A percentile compares a stretch with the other conserved stretches of the same genome.
phyloP scores from a whole-genome alignment of 176 grass and related monocot species.

The Carex pumila region DNA sequence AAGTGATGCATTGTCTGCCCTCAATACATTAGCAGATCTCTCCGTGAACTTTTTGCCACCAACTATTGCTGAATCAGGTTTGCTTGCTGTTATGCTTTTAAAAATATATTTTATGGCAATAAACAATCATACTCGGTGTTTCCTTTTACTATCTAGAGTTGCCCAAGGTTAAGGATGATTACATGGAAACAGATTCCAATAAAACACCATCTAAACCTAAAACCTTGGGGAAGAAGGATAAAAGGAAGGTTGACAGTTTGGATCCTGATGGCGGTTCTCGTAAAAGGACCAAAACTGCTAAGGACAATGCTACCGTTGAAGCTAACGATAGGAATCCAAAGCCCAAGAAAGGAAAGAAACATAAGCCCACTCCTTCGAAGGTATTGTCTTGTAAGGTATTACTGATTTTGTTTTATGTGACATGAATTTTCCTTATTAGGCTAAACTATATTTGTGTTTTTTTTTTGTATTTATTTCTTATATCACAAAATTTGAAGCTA shows the following conservation, averaged over 20 bases:
- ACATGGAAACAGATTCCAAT: not conserved
- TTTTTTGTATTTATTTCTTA: not conserved
- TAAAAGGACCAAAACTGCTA: conserved; percentile 41
- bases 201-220: conserved; percentile 53
- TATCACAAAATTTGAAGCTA: not conserved
- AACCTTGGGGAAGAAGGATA: conserved; percentile 42
- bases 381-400: conserved; percentile 26
- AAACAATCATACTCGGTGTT: not conserved
- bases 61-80: conserved; percentile 70
- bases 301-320: not conserved
- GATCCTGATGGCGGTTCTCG: conserved; percentile 33
- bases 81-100: not conserved
- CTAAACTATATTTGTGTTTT: not conserved
- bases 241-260: conserved; percentile 44
- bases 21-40: conserved; percentile 85
- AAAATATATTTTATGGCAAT: not conserved
- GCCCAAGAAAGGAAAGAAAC: conserved; percentile 55
- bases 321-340: conserved; percentile 31
- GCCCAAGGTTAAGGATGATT: conserved; percentile 66
- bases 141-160: conserved; percentile 50
- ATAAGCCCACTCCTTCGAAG: conserved; percentile 44
- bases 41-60: conserved; percentile 79
- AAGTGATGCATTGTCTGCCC: conserved; percentile 55
- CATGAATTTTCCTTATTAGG: not conserved
- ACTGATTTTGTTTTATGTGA: not conserved